Evolutionary conservation across 805 yeast species (phyloP).

Genomic region (Priceomyces haplophilus): DNA sequence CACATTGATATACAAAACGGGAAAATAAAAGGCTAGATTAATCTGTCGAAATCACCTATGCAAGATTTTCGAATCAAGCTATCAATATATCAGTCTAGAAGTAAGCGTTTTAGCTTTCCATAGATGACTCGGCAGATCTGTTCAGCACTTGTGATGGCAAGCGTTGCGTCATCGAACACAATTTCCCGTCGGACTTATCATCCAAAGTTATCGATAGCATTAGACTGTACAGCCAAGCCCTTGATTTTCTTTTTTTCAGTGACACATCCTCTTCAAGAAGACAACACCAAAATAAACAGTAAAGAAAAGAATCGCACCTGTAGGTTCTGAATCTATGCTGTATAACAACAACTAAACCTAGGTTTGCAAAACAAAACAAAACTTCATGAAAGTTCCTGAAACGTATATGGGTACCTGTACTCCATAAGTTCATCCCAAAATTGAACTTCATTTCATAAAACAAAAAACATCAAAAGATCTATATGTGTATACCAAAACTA

Average conservation of each 20-base stretch:
- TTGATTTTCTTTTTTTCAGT: conserved; percentile 1
- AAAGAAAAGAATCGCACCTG: conserved; percentile 3
- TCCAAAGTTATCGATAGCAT: background rate
- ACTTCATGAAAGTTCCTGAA: background rate
- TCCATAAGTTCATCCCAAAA: background rate
- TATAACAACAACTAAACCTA: background rate
- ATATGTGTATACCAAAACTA: background rate
- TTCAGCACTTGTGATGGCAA: background rate
- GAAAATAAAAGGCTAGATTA: background rate
- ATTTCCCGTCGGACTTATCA: background rate
- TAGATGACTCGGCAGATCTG: background rate
- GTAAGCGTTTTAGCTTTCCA: background rate
- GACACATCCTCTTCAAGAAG: no score
- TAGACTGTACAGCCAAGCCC: background rate
- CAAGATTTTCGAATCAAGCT: background rate
- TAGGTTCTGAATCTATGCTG: background rate
- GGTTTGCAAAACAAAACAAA: conserved; percentile 7
- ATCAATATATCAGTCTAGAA: background rate
- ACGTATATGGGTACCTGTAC: background rate
- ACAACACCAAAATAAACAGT: background rate
- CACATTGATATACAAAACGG: background rate
- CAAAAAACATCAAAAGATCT: background rate
- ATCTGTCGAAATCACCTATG: no score
- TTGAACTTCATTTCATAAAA: no score
- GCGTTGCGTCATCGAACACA: background rate